A percentile compares a stretch with the other conserved stretches of the same genome.
phyloP scores from a whole-genome alignment of 257 asterid genomes.

The Parsonsia alboflavescens region DNA sequence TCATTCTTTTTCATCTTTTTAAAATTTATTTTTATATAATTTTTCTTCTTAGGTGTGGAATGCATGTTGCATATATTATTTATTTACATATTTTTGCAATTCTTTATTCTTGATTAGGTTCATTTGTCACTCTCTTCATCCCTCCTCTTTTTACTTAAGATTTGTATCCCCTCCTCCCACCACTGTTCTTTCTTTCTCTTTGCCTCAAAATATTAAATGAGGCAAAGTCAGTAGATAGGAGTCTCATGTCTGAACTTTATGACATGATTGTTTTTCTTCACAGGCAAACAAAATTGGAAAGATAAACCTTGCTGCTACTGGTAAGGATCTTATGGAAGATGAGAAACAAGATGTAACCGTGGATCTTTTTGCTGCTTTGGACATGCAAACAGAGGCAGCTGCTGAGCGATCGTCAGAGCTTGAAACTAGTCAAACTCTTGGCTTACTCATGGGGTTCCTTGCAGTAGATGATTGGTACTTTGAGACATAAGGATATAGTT shows the following conservation, averaged over 20 bases:
- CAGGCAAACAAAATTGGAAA: slow-evolving; percentile 97
- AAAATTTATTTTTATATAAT: background rate
- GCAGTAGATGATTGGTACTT: slow-evolving; percentile 93
- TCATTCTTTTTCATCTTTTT: background rate
- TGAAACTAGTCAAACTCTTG: slow-evolving; percentile 76
- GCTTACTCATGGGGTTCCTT: slow-evolving; percentile 90
- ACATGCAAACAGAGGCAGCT: slow-evolving; percentile 69
- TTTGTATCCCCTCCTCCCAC: background rate
- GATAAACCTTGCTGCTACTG: slow-evolving; percentile 99
- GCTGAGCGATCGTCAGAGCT: slow-evolving; percentile 75
- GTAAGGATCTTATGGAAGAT: slow-evolving; percentile 99
- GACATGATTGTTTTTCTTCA: slow-evolving; percentile 1
- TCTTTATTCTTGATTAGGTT: background rate
- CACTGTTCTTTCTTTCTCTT: background rate
- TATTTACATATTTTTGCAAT: background rate
- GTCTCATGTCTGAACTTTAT: background rate
- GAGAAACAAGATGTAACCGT: slow-evolving; percentile 95
- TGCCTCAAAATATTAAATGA: background rate
- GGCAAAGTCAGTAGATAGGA: background rate
- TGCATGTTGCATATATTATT: background rate
- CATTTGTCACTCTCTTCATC: background rate
- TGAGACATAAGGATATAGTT: background rate
- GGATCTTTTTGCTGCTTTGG: slow-evolving; percentile 88
- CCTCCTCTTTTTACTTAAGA: background rate
- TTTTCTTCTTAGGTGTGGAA: background rate